Base-by-base conservation (phyloP, 257 asterid genomes). In the Solanum dulcamara region DNA sequence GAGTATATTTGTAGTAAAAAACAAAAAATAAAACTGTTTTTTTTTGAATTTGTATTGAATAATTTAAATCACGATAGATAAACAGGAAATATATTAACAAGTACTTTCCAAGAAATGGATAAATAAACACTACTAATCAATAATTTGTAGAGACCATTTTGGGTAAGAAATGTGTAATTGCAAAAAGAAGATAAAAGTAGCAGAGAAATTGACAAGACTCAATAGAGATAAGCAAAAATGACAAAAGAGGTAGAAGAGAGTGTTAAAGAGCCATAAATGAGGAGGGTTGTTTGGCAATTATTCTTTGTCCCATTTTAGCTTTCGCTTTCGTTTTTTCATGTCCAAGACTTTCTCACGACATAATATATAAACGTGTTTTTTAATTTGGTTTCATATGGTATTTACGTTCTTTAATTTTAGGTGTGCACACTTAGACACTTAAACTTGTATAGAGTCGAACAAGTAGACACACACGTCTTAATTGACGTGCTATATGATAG, bases 251-350 rank as follows among this genome's bases (percentile, higher is more conserved):
- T 71, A 14, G 81, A 84, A 64, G 26, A 4, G 17, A 3, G 75
- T 26, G 7, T 83, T 83, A 68, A 60, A 28, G 35, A 67, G 88
- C 85, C 89, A 85, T 89, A 60, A 90, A 91, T 84, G 86, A 85
- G 28, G 0, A 6, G 10, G 1, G 51, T 28, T 26, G 62, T 28
- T 77, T 77, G 17, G 62, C 18, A 28, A 77, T 6, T 14, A 30
- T 15, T 7, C 2, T 32, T 2, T 0, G 0, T 30, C 1, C 1
- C 13, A 15, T 30, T 66, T 66, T 66, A 17, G 18, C 2, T 18
- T 0, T 18, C 24, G 9, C 6, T 51, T 51, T 51, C 5, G 3
- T 0, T 50, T 17, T 51, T 51, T 11, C 4, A 42, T 9, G 14
- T 12, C 1, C 6, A 37, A 37, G 1, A 4, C 6, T 37, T 37